These are phyloP conservation scores for Boletus barrowsii DNA, from an alignment of 768 basidiomycete genomes.

Conservation along the genomic window DNA sequence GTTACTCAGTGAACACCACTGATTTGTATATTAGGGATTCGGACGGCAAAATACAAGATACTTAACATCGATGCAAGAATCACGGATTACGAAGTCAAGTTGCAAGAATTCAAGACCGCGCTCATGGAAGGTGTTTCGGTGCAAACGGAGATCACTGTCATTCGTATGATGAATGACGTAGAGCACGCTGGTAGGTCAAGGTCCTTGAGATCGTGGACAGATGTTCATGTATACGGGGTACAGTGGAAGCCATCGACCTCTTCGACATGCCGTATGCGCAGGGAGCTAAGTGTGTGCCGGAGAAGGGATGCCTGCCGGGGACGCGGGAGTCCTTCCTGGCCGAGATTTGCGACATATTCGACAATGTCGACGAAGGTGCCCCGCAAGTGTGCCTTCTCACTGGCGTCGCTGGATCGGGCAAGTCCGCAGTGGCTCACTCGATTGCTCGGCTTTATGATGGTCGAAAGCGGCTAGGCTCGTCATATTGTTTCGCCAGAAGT, in stretches of 20 bases:
- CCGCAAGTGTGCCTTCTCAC: slow-evolving; percentile 11
- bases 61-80: background rate
- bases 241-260: background rate
- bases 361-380: background rate
- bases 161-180: background rate
- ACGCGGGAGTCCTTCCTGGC: background rate
- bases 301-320: background rate
- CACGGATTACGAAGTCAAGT: background rate
- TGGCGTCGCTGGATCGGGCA: slow-evolving; percentile 10
- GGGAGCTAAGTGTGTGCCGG: background rate
- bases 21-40: background rate
- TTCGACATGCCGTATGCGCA: background rate
- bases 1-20: background rate
- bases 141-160: background rate
- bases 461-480: background rate
- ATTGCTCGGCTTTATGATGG: background rate
- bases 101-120: background rate
- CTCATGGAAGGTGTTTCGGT: background rate
- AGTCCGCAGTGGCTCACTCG: background rate
- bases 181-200: background rate
- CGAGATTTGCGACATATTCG: background rate
- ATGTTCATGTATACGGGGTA: background rate
- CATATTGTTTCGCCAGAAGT: slow-evolving; percentile 13
- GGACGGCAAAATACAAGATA: background rate
- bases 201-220: background rate